Base-by-base conservation (phyloP, 176 grass and related monocot genomes). In the Chloris gayana region DNA sequence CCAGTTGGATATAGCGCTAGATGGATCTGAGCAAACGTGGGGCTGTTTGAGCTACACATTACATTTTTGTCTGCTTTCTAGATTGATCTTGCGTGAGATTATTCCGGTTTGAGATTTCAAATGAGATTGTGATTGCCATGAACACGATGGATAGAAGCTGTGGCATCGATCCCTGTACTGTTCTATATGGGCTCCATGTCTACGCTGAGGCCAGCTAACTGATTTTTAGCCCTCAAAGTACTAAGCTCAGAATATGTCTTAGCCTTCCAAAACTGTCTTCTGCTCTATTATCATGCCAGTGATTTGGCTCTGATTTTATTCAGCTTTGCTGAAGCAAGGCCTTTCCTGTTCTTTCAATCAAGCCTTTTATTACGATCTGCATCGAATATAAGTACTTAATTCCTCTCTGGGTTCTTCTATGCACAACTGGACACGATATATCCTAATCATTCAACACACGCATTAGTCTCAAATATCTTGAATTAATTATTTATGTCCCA, bases 311-410 rank as follows among this genome's bases (percentile, higher is more conserved):
- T 56, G 77, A 69, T 39, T 41, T 80, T 57, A 37, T 37, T 37
- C 35, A 39, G 34, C 49, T 69, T 21, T 69, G 6, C 17, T 56
- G 53, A 80, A 80, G 9, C 41, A 57, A 69, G 35, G 7, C n/a
- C 25, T 60, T 42, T 69, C 6, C 25, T 32, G 35, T 59, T 10
- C 35, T 31, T n/a, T 15, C 35, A 59, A 39, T 44, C 14, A 26
- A 32, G 0, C 49, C 9, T 44, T 59, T 70, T 42, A 49, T 49
- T 29, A 21, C 14, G 26, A 50, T 66, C 27, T 49, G 26, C 34
- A 14, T 35, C 65, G n/a, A 80, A 59, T 70, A 70, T 70, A 70
- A 59, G 78, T 44, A 80, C 14, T 59, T 59, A 59, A 34, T 70
- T 9, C 24, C 10, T 70, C 17, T 63, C 57, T 42, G n/a, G 73